A percentile compares a stretch with the other conserved stretches of the same genome.
Conservation (phyloP, 1,284 basidiomycete genomes). For the Albatrellus sp. region DNA sequence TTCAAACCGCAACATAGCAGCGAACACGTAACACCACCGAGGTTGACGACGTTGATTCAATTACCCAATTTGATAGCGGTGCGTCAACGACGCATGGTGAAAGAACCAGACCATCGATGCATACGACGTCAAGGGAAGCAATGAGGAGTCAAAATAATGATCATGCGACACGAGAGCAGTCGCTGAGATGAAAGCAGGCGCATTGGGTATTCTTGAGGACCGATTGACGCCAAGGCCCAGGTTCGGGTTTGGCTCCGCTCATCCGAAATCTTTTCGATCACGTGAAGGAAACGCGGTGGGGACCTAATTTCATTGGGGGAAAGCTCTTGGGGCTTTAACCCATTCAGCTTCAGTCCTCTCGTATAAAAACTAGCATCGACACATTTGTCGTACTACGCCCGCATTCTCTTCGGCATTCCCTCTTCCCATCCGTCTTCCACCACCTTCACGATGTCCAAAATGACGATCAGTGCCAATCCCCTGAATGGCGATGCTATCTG, state of each 20-base stretch:
- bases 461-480: constrained; percentile 1
- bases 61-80: too few relatives aligned
- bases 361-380: neutral
- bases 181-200: neutral
- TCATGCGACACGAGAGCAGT: neutral
- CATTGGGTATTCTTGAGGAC: too few relatives aligned
- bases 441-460: constrained; percentile 1
- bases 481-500: constrained; percentile 6
- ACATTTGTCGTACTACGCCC: too few relatives aligned
- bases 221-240: too few relatives aligned
- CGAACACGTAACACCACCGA: too few relatives aligned
- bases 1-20: too few relatives aligned
- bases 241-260: too few relatives aligned
- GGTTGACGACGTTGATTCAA: too few relatives aligned
- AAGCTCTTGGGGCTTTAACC: neutral
- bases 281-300: neutral
- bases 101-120: too few relatives aligned
- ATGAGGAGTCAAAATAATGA: neutral
- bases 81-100: too few relatives aligned
- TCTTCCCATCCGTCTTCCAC: neutral
- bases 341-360: constrained; percentile 14
- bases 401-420: neutral
- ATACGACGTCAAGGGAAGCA: too few relatives aligned
- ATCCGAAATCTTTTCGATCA: too few relatives aligned
- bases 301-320: neutral